Percentiles rank a stretch among this genome's conserved stretches.
Evolutionary conservation across 2,329 filamentous ascomycete species (phyloP).

Genomic region (Emmonsiellopsis sp.): DNA sequence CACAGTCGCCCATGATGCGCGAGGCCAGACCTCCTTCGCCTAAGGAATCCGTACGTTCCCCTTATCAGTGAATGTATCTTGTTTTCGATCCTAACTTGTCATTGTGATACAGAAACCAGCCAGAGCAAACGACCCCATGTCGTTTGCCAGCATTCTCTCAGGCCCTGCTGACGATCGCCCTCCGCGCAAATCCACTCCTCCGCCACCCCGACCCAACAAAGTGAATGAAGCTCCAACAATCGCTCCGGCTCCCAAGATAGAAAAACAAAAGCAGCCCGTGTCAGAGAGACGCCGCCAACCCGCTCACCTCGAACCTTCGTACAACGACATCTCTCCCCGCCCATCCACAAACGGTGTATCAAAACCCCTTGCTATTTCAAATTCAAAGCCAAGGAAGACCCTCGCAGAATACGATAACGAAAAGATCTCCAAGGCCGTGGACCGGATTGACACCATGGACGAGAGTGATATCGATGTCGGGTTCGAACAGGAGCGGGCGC

Average conservation of each 20-base stretch:
- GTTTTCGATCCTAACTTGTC: slow-evolving; percentile 13
- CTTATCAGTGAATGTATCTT: background rate
- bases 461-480: slow-evolving; percentile 51
- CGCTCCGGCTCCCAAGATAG: slow-evolving; percentile 20
- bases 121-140: slow-evolving; percentile 80
- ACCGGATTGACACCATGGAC: slow-evolving; percentile 48
- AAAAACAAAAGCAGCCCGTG: slow-evolving; percentile 18
- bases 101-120: slow-evolving; percentile 51
- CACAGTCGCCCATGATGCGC: slow-evolving; percentile 25
- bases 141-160: slow-evolving; percentile 88
- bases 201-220: slow-evolving; percentile 20
- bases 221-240: slow-evolving; percentile 20
- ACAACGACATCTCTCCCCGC: slow-evolving; percentile 12
- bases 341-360: slow-evolving; percentile 19
- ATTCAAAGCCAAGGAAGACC: slow-evolving; percentile 45
- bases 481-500: slow-evolving; percentile 44
- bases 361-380: slow-evolving; percentile 13
- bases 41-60: slow-evolving; percentile 31
- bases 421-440: slow-evolving; percentile 59
- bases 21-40: slow-evolving; percentile 26
- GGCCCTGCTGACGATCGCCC: slow-evolving; percentile 57
- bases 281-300: slow-evolving; percentile 20
- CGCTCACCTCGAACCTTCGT: slow-evolving; percentile 15
- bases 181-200: slow-evolving; percentile 42
- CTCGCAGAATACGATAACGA: slow-evolving; percentile 54